Evolutionary conservation across 176 grass and related monocot species (phyloP).

Genomic region (Carex myosuroides): DNA sequence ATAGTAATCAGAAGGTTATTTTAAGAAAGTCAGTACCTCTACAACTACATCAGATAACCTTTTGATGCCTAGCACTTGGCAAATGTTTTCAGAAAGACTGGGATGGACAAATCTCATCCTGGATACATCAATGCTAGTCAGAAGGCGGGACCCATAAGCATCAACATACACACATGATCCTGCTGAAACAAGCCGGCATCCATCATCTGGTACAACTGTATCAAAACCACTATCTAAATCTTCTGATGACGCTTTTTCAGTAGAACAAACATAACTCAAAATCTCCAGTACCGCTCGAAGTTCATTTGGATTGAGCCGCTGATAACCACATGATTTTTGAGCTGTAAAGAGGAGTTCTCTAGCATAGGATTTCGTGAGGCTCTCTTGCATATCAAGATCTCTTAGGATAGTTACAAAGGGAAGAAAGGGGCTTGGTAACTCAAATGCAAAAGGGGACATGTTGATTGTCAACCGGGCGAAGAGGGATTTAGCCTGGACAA

Average conservation of each 20-base stretch:
- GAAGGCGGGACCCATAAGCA: slow-evolving; percentile 54
- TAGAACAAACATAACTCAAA: slow-evolving; percentile 76
- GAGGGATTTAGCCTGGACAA: slow-evolving; percentile 76
- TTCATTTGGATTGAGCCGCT: slow-evolving; percentile 93
- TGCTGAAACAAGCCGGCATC: slow-evolving; percentile 86
- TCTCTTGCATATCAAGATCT: slow-evolving; percentile 87
- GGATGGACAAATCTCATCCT: slow-evolving; percentile 86
- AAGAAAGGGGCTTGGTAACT: slow-evolving; percentile 73
- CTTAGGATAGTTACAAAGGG: slow-evolving; percentile 75
- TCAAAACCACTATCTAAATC: slow-evolving; percentile 43
- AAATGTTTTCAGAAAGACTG: slow-evolving; percentile 71
- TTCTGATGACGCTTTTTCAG: slow-evolving; percentile 37
- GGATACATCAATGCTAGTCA: slow-evolving; percentile 73
- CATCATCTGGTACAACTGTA: slow-evolving; percentile 91
- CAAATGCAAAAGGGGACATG: slow-evolving; percentile 97
- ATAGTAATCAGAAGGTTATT: neutral
- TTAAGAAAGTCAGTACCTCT: slow-evolving; percentile 49
- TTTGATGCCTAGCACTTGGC: slow-evolving; percentile 60
- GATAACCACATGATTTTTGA: slow-evolving; percentile 93
- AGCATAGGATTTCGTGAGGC: slow-evolving; percentile 67
- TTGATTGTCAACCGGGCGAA: slow-evolving; percentile 79
- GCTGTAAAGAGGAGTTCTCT: slow-evolving; percentile 77
- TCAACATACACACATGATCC: slow-evolving; percentile 91
- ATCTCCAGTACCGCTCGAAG: slow-evolving; percentile 87
- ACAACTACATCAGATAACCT: slow-evolving; percentile 71